Evolutionary conservation across 192 early-diverging fungal genomes (phyloP), one percentile per base, ranked within the genome.

Genomic region (Umbelopsis vinacea): DNA sequence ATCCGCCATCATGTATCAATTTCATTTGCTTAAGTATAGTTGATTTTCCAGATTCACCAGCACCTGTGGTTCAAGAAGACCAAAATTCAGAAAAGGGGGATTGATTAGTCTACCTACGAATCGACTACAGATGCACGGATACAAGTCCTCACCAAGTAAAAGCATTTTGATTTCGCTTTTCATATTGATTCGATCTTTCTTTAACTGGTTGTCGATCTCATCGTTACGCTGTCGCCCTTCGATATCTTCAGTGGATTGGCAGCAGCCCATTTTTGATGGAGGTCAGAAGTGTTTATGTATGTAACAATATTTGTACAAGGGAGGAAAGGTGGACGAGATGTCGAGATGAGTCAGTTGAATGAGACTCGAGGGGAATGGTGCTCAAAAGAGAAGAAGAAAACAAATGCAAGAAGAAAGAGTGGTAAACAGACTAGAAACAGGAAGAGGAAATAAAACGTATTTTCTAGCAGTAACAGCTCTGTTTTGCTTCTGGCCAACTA

Each of bases 21-120:
- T 94, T 95, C 96, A 98, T 97, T 79, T 98, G 97, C 79, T 98
- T 98, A 66, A 98, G 84, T 79, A 98, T 93, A n/a, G 97, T 98
- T 46, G 91, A 93, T 84, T 98, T 98, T 57, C 97, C 97, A 11
- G 95, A 96, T 82, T 98, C 97, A 76, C 96, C 95, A 46, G 97
- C 94, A 76, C 93, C 94, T 93, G 72, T 54, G 48, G 29, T 26
- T 15, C 37, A 47, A 40, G 26, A n/a, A 22, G 29, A 43, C 40
- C 40, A 43, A 43, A 12, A 40, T 40, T 6, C 6, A 43, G 6
- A 43, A 12, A 43, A 1, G 40, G 11, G 40, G 6, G 40, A 43
- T 12, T 43, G 11, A 11, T 74, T 87, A 29, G 29, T 3, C 29
- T 29, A 29, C 29, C 29, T 2, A 29, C 29, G 29, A 29, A 29